Evolutionary conservation across 495 filamentous ascomycete species (phyloP).

Genomic region (Cudoniella acicularis): DNA sequence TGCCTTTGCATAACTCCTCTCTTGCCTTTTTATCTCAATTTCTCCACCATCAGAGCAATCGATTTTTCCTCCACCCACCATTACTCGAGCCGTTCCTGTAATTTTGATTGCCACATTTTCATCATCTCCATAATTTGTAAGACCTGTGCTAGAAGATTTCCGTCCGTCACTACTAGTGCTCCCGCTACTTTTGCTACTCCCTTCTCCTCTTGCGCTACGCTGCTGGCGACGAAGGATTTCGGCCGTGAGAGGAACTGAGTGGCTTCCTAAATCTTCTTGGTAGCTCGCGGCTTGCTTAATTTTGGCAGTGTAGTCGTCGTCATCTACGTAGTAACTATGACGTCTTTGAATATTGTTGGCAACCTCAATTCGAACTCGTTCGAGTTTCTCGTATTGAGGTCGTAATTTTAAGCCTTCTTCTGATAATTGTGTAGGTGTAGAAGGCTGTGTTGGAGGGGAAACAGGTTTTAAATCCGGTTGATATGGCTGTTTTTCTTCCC

Average conservation of each 20-base stretch:
- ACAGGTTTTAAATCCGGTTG: too few relatives aligned
- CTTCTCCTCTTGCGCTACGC: background rate
- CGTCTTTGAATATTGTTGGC: too few relatives aligned
- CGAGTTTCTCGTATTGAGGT: too few relatives aligned
- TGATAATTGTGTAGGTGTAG: too few relatives aligned
- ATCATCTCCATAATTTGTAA: slow-evolving; percentile 27
- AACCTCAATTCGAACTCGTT: too few relatives aligned
- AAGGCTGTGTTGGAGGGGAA: too few relatives aligned
- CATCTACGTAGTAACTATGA: too few relatives aligned
- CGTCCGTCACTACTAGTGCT: background rate
- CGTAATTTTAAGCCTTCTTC: too few relatives aligned
- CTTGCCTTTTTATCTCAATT: slow-evolving; percentile 43
- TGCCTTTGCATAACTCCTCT: too few relatives aligned
- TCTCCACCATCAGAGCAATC: slow-evolving; percentile 48
- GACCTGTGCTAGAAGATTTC: background rate
- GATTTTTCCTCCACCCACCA: slow-evolving; percentile 44
- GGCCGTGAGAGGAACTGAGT: background rate
- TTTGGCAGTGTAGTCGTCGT: too few relatives aligned
- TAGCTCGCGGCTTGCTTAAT: background rate
- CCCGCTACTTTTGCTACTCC: background rate
- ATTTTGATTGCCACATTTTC: slow-evolving; percentile 51
- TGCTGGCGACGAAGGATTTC: background rate
- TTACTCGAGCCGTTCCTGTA: slow-evolving; percentile 21
- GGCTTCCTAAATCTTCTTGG: background rate
- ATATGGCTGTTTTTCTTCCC: too few relatives aligned